These are phyloP conservation scores for Marchantia polymorpha DNA, from an alignment of 225 moss, liverwort and hornwort species.

Conservation along the genomic window DNA sequence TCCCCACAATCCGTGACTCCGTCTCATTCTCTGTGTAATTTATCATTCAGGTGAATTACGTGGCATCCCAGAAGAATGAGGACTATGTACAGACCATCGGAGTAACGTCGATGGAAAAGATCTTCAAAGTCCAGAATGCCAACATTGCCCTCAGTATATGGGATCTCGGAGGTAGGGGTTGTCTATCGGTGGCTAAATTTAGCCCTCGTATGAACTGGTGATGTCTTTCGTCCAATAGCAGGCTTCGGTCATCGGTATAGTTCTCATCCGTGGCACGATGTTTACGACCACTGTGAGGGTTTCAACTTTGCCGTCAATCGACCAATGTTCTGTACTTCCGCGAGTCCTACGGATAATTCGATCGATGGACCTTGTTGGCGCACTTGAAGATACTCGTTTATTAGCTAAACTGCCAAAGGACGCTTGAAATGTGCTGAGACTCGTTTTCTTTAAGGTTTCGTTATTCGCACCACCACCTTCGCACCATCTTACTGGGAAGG, in stretches of 20 bases:
- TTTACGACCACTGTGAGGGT: background rate
- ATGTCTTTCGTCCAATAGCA: background rate
- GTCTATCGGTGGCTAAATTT: background rate
- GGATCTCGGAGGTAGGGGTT: constrained; percentile 37
- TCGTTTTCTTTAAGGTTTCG: too few relatives aligned
- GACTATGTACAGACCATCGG: constrained; percentile 36
- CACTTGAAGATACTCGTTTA: too few relatives aligned
- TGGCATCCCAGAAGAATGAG: constrained; percentile 25
- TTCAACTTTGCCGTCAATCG: background rate
- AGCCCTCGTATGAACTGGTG: too few relatives aligned
- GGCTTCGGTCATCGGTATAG: background rate
- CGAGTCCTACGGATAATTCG: background rate
- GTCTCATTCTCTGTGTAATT: background rate
- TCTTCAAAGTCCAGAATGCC: constrained; percentile 30
- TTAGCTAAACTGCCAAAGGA: too few relatives aligned
- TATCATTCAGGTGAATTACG: constrained; percentile 24
- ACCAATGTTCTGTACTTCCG: background rate
- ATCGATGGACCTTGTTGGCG: too few relatives aligned
- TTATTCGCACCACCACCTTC: too few relatives aligned
- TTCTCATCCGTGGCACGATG: background rate
- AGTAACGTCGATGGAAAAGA: constrained; percentile 36
- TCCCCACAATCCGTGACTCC: background rate
- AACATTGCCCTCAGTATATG: constrained; percentile 39
- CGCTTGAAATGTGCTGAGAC: too few relatives aligned
- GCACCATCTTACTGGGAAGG: too few relatives aligned